A percentile compares a stretch with the other conserved stretches of the same genome.
phyloP scores from a whole-genome alignment of 441 rosid species.

The Eutrema salsugineum region DNA sequence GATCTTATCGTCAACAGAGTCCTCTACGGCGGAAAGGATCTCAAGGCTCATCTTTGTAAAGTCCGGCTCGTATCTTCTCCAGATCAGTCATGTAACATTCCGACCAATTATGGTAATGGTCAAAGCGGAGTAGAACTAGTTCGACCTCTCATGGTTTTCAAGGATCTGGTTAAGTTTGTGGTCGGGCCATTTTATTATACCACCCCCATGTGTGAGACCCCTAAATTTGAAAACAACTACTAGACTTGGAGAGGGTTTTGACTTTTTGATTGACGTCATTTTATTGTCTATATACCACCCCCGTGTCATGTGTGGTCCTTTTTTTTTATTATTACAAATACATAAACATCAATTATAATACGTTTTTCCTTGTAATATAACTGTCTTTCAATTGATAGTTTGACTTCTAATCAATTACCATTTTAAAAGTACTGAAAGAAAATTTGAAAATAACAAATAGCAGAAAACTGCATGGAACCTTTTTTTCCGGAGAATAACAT shows the following conservation, averaged over 20 bases:
- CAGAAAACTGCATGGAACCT: not conserved
- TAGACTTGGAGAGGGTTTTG: slow-evolving; percentile 18
- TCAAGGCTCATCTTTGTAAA: slow-evolving; percentile 44
- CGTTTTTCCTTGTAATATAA: too few species aligned
- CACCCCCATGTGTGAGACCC: slow-evolving; percentile 66
- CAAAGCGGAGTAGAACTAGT: slow-evolving; percentile 52
- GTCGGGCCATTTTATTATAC: slow-evolving; percentile 62
- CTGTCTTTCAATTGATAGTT: too few species aligned
- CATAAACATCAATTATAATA: too few species aligned
- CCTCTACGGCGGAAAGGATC: slow-evolving; percentile 50
- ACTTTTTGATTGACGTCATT: not conserved
- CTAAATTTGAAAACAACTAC: slow-evolving; percentile 29
- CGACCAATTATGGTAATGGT: slow-evolving; percentile 68
- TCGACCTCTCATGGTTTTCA: slow-evolving; percentile 41
- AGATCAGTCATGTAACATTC: slow-evolving; percentile 50
- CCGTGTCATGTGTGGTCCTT: too few species aligned
- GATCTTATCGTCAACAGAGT: slow-evolving; percentile 42
- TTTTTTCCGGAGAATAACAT: not conserved
- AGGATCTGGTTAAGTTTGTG: slow-evolving; percentile 42
- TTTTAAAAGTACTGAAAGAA: too few species aligned
- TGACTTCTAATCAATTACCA: too few species aligned
- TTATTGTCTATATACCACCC: too few species aligned
- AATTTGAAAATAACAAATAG: too few species aligned
- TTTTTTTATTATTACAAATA: too few species aligned
- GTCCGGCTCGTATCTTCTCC: slow-evolving; percentile 74